A percentile compares a stretch with the other conserved stretches of the same genome.
Conservation (phyloP, 1,139 yeast genomes). For the Insectozyma bohioensis region DNA sequence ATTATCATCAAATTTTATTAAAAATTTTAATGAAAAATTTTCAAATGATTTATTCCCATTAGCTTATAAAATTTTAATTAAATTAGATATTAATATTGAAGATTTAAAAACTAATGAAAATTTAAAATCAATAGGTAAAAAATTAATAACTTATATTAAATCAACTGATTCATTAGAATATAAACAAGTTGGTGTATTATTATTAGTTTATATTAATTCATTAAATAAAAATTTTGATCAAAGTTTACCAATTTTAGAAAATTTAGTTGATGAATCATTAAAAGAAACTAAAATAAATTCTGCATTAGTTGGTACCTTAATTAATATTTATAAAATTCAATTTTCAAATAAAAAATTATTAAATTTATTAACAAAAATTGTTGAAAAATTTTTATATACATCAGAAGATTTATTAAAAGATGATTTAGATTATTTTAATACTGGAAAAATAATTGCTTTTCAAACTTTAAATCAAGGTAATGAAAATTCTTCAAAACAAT, state of each 20-base stretch:
- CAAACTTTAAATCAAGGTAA: conserved; percentile 38
- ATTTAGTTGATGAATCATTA: conserved; percentile 19
- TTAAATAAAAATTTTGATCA: conserved; percentile 42
- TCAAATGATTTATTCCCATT: conserved; percentile 36
- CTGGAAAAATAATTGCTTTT: conserved; percentile 50
- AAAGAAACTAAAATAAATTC: conserved; percentile 27
- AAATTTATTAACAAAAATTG: conserved; percentile 24
- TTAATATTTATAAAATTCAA: conserved; percentile 45
- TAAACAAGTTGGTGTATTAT: conserved; percentile 31
- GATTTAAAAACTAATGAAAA: conserved; percentile 24
- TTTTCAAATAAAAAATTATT: conserved; percentile 25
- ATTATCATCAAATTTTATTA: conserved; percentile 20
- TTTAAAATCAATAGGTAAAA: conserved; percentile 20
- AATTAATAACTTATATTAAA: conserved; percentile 27
- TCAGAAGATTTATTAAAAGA: conserved; percentile 21
- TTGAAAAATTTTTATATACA: conserved; percentile 20
- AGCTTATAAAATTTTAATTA: conserved; percentile 30
- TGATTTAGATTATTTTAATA: conserved; percentile 29
- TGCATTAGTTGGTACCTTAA: conserved; percentile 45
- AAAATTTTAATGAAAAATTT: conserved; percentile 22
- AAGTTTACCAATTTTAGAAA: conserved; percentile 44
- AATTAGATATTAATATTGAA: conserved; percentile 27
- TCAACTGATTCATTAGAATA: neutral
- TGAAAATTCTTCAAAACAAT: conserved; percentile 25
- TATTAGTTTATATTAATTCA: conserved; percentile 48